A percentile compares a stretch with the other conserved stretches of the same genome.
These are phyloP conservation scores for Fragilaria crotonensis DNA, from an alignment of 108 stramenopile genomes.

Conservation along the genomic window DNA sequence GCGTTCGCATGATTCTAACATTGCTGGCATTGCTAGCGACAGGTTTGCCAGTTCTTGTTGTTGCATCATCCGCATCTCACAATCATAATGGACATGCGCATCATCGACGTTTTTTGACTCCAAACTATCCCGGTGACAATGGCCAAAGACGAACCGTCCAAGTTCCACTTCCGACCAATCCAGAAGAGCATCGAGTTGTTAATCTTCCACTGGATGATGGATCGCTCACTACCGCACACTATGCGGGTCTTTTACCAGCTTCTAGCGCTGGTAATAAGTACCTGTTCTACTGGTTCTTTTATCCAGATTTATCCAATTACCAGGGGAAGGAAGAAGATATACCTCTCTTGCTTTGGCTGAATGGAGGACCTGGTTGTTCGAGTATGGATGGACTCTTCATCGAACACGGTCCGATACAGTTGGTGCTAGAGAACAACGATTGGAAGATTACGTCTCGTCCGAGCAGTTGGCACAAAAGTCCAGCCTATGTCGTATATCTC, in stretches of 20 bases:
- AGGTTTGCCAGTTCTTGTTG: too few species aligned
- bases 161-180: slow-evolving; percentile 1
- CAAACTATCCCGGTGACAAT: too few species aligned
- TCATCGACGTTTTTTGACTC: too few species aligned
- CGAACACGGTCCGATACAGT: slow-evolving; percentile 75
- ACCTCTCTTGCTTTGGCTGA: slow-evolving; percentile 82
- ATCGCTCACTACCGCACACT: slow-evolving; percentile 14
- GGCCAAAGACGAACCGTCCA: too few species aligned
- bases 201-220: background rate
- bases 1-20: too few species aligned
- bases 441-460: slow-evolving; percentile 42
- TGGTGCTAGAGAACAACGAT: slow-evolving; percentile 10
- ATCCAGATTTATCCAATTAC: slow-evolving; percentile 16
- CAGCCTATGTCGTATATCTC: slow-evolving; percentile 64
- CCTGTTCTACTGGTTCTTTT: slow-evolving; percentile 83
- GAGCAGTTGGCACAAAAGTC: slow-evolving; percentile 51
- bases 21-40: too few species aligned
- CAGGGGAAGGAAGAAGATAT: slow-evolving; percentile 9
- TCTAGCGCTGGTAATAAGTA: slow-evolving; percentile 37
- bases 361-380: slow-evolving; percentile 68
- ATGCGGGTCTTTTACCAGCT: slow-evolving; percentile 43
- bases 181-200: background rate
- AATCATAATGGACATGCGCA: too few species aligned
- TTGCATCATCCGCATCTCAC: too few species aligned
- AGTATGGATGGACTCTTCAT: slow-evolving; percentile 84